These are phyloP conservation scores for Phaseolus coccineus DNA, from an alignment of 331 rosid species.

Conservation along the genomic window DNA sequence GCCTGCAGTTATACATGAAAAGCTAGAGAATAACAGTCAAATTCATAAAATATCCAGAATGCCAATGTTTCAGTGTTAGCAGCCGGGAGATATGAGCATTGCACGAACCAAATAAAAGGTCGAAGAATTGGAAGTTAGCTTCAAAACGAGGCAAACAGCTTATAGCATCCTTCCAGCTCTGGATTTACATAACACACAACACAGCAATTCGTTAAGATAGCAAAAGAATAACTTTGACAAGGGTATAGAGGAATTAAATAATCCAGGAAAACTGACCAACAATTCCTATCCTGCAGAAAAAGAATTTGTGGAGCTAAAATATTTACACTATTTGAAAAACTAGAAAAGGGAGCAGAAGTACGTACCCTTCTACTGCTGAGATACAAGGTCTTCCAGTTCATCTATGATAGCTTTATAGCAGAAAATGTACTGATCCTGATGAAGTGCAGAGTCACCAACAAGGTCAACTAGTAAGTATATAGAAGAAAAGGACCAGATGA, in stretches of 20 bases:
- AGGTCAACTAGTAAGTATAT: not conserved
- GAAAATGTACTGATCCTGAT: conserved; percentile 84
- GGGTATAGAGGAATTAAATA: not conserved
- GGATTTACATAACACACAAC: conserved; percentile 37
- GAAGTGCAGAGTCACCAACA: conserved; percentile 24
- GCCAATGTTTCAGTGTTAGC: conserved; percentile 43
- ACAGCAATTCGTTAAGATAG: conserved; percentile 39
- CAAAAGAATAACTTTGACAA: conserved; percentile 8
- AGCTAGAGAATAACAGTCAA: conserved; percentile 35
- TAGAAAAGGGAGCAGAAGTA: conserved; percentile 19
- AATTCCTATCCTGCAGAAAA: not conserved
- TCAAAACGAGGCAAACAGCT: conserved; percentile 36
- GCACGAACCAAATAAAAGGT: conserved; percentile 33
- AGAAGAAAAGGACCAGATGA: not conserved
- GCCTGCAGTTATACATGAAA: conserved; percentile 39
- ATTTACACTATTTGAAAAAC: conserved; percentile 30
- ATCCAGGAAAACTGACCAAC: conserved; percentile 15
- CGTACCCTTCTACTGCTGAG: conserved; percentile 57
- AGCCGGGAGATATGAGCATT: conserved; percentile 16
- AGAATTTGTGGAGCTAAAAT: conserved; percentile 23
- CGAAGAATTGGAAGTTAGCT: conserved; percentile 40
- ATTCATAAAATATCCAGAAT: conserved; percentile 41
- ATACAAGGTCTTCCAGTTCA: conserved; percentile 87
- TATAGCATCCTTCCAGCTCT: conserved; percentile 39
- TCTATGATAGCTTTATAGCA: conserved; percentile 76